Conservation (phyloP, 176 grass and related monocot genomes). For the Triticum dicoccoides region DNA sequence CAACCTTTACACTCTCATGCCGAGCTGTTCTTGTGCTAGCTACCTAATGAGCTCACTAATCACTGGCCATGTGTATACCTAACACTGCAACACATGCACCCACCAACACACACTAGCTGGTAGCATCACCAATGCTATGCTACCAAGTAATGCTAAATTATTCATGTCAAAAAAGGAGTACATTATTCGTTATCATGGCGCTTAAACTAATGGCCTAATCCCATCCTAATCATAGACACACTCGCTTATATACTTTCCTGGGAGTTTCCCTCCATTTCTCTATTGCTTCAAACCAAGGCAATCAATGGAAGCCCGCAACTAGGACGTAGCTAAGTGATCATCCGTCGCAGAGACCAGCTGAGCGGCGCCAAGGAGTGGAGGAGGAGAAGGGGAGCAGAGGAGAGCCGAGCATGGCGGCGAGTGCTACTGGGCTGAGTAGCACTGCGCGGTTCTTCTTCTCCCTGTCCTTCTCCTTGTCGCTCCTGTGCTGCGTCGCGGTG, state of each 20-base stretch:
- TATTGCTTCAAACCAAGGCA: slow-evolving; percentile 44
- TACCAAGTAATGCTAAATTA: slow-evolving; percentile 26
- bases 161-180: slow-evolving; percentile 9
- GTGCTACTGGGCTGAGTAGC: slow-evolving; percentile 45
- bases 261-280: slow-evolving; percentile 58
- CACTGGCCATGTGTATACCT: slow-evolving; percentile 39
- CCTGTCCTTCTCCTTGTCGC: slow-evolving; percentile 41
- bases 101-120: not conserved
- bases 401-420: slow-evolving; percentile 50
- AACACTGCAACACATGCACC: slow-evolving; percentile 28
- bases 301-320: slow-evolving; percentile 38
- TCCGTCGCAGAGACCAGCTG: not conserved
- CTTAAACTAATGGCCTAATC: slow-evolving; percentile 35
- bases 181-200: not conserved
- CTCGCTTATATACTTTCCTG: slow-evolving; percentile 48
- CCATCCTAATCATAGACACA: slow-evolving; percentile 48
- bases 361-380: slow-evolving; percentile 34
- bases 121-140: slow-evolving; percentile 14
- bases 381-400: slow-evolving; percentile 38
- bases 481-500: slow-evolving; percentile 37
- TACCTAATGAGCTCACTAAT: slow-evolving; percentile 34
- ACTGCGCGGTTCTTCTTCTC: slow-evolving; percentile 42
- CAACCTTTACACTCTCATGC: slow-evolving; percentile 48
- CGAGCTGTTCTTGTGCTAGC: slow-evolving; percentile 61
- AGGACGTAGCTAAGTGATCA: slow-evolving; percentile 30